Conservation (phyloP, 495 filamentous ascomycete genomes). For the Diplogelasinospora grovesii region DNA sequence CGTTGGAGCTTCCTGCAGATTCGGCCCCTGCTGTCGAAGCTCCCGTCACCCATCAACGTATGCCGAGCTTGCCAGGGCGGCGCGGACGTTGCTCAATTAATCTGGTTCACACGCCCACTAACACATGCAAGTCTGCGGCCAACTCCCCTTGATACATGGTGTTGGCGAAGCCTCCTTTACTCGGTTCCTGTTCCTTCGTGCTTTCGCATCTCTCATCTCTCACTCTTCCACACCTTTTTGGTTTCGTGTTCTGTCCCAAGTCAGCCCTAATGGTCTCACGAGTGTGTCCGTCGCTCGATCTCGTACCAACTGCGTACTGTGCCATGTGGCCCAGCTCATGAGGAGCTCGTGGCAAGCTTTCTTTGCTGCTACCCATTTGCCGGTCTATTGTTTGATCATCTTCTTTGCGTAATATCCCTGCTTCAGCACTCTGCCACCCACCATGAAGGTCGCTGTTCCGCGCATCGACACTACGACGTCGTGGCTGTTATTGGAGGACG, state of each 20-base stretch:
- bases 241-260: slow-evolving; percentile 1
- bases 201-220: no score
- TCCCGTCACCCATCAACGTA: neutral
- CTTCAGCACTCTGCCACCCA: slow-evolving; percentile 14
- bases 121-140: slow-evolving; percentile 14
- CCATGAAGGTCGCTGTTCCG: slow-evolving; percentile 7
- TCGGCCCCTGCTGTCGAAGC: slow-evolving; percentile 5
- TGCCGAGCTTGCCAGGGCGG: slow-evolving; percentile 16
- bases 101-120: slow-evolving; percentile 2
- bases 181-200: neutral
- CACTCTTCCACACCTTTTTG: slow-evolving; percentile 1
- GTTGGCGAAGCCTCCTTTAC: neutral
- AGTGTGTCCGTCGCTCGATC: slow-evolving; percentile 3
- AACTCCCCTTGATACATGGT: slow-evolving; percentile 9
- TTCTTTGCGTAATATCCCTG: slow-evolving; percentile 1
- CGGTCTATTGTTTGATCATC: slow-evolving; percentile 2
- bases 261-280: slow-evolving; percentile 1
- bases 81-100: slow-evolving; percentile 9
- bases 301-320: slow-evolving; percentile 17
- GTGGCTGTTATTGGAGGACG: slow-evolving; percentile 23
- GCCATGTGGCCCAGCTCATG: slow-evolving; percentile 23
- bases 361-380: slow-evolving; percentile 18
- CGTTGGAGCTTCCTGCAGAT: neutral
- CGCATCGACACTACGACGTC: slow-evolving; percentile 22
- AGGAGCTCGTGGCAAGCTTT: slow-evolving; percentile 9